Evolutionary conservation across 2,329 filamentous ascomycete genomes (phyloP).

Genomic region (Scedosporium dehoogii): DNA sequence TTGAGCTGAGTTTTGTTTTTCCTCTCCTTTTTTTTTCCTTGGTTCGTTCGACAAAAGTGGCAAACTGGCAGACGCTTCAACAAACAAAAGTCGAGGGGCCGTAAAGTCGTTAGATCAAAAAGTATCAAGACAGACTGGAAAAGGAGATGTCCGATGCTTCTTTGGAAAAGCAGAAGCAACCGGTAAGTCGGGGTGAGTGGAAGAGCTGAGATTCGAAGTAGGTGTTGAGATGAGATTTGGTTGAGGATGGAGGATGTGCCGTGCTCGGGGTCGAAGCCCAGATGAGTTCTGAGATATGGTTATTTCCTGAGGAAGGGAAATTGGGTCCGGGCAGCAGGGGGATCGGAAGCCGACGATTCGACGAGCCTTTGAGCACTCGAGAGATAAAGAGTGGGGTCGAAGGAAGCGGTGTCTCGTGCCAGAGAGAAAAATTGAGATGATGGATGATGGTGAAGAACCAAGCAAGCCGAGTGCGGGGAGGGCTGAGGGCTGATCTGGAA

Average conservation of each 20-base stretch:
- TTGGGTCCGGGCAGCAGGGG: background rate
- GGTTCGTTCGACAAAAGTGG: background rate
- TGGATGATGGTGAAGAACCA: background rate
- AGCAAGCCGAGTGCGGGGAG: background rate
- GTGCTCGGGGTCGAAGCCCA: background rate
- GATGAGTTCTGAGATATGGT: background rate
- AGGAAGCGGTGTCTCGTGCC: background rate
- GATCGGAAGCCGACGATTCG: background rate
- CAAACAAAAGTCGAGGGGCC: constrained; percentile 3
- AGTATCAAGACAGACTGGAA: background rate
- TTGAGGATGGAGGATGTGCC: background rate
- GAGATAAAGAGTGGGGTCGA: background rate
- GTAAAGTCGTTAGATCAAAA: constrained; percentile 5
- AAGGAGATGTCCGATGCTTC: background rate
- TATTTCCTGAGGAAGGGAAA: background rate
- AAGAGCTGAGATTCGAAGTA: constrained; percentile 6
- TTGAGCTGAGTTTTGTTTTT: background rate
- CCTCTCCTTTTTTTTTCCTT: background rate
- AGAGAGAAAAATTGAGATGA: background rate
- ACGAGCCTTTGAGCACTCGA: background rate
- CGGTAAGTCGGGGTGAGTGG: constrained; percentile 8
- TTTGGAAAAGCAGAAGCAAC: background rate
- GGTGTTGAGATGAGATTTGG: background rate
- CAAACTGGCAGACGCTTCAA: constrained; percentile 3
- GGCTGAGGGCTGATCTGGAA: background rate